Evolutionary conservation across 495 filamentous ascomycete genomes (phyloP), one percentile per base, ranked within the genome.

Genomic region (Neohortaea acidophila): DNA sequence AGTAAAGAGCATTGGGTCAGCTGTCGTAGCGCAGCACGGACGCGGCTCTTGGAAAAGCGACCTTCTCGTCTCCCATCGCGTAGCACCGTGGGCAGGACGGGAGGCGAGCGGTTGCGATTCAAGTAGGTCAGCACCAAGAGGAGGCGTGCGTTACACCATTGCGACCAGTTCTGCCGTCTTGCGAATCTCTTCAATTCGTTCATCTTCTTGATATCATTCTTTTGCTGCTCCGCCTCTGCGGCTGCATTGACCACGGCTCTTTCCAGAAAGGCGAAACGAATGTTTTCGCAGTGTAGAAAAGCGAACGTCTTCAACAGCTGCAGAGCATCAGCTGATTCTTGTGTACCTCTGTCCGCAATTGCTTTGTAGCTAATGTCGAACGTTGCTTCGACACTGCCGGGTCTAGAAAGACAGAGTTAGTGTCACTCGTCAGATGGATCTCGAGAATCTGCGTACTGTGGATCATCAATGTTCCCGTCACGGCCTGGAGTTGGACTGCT

Each of bases 251-350:
- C 14, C 8, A 32, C 14, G 27, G 34, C 21, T 36, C 28, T 44
- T 19, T 36, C 6, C 24, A 44, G 34, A 15, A 40, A 32, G 12
- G 14, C 31, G 14, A 39, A 34, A 13, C 28, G 35, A 29, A 56
- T 54, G 10, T 36, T 38, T 27, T 51, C 51, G 36, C 52, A 59
- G 41, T 64, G 61, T 40, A 61, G 51, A 32, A 60, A 64, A 9
- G 58, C 51, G 38, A 64, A 60, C 17, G 46, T 43, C 39, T 41
- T 38, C 19, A 48, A 26, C 4, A 55, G 39, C 21, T 54, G 47
- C 7, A 53, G 24, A 2, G 54, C 56, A 43, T 54, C 38, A 22
- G 27, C 37, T 9, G 46, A 38, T 27, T 52, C 30, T 5, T 11
- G 10, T 5, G 23, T 44, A 2, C 23, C 17, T 2, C 41, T 40